Evolutionary conservation across 129 eudicot species (phyloP), one percentile per base, ranked within the genome.

Genomic region (Solidago caesia): DNA sequence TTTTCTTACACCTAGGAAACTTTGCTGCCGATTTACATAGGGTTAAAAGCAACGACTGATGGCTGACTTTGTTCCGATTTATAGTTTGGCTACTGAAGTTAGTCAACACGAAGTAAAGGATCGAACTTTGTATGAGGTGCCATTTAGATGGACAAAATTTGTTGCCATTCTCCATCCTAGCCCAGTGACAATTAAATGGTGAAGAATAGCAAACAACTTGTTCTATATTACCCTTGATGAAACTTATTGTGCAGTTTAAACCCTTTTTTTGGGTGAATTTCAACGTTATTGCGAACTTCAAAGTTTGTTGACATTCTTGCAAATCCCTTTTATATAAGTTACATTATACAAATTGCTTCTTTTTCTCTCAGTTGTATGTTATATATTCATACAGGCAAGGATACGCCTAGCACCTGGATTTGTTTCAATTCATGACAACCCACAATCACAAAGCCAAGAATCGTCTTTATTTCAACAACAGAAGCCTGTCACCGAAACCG

Each of bases 331-430:
- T n/a, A 55, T 55, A 55, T 16, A 14, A 53, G 59, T 53, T 12
- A 5, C 5, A 11, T 55, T n/a, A 33, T 45, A 21, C 57, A 58
- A 44, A 26, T 7, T 44, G 56, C 46, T 60, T 26, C 60, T 13
- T 45, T 13, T 63, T 4, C 9, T 15, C 10, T 16, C 5, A 57
- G 39, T 46, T 1, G 0, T 48, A 59, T 47, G 41, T 68, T 58
- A 45, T 33, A 59, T 16, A 59, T 16, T 77, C 47, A 9, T 72
- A 12, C 86, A 94, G 99, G 99, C 99, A 76, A 89, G 99, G 82
- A 94, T 89, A 79, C 97, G 88, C 46, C 82, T 90, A 2, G 88
- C 83, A 56, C 89, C 99, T 12, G 98, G 88, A 68, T 87, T 81
- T 75, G 78, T 79, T 55, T 88, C 78, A 12, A 47, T 72, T 43